Base-by-base conservation (phyloP, 2,329 filamentous ascomycete genomes). In the Verticillium nubilum region DNA sequence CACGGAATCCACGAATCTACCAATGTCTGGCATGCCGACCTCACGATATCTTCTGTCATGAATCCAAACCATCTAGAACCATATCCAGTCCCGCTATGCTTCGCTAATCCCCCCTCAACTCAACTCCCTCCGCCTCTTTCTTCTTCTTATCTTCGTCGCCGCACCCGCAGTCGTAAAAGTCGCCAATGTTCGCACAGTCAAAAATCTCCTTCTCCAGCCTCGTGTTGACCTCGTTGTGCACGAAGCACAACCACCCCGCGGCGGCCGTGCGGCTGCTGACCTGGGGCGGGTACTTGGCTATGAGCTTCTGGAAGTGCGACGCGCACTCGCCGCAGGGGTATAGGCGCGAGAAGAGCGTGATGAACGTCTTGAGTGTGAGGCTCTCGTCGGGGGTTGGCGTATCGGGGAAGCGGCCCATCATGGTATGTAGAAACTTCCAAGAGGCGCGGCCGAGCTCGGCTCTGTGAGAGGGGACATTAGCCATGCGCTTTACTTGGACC, bases 311-410 rank as follows among this genome's bases (percentile, higher is more conserved):
- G 73, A 90, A 90, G 75, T 90, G 87, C 23, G 79, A 73, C 9
- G 86, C 87, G 72, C 87, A 90, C 67, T 90, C 86, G 66, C 87
- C 86, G 69, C 86, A 89, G 2, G 87, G 87, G 69, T 90, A 90
- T 13, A 90, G 76, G n/a, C 86, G 82, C 26, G 83, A 83, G 67
- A 90, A 89, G 23, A 89, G 78, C 62, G 85, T 80, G 68, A 89
- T 83, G 72, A 86, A 89, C 37, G 84, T 83, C 70, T 84, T 81
- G 62, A 90, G 80, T 5, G 86, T 83, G 56, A 82, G 76, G 64
- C 82, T 82, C 65, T 90, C 86, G 64, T 87, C 85, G 57, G 78
- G 70, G 2, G 83, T 82, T 2, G 87, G 86, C 66, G 85, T 78
- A 58, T 88, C 86, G 65, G 87, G 87, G 73, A 88, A 90, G 50